Evolutionary conservation across 129 eudicot species (phyloP).

Genomic region (Ambrosia artemisiifolia): DNA sequence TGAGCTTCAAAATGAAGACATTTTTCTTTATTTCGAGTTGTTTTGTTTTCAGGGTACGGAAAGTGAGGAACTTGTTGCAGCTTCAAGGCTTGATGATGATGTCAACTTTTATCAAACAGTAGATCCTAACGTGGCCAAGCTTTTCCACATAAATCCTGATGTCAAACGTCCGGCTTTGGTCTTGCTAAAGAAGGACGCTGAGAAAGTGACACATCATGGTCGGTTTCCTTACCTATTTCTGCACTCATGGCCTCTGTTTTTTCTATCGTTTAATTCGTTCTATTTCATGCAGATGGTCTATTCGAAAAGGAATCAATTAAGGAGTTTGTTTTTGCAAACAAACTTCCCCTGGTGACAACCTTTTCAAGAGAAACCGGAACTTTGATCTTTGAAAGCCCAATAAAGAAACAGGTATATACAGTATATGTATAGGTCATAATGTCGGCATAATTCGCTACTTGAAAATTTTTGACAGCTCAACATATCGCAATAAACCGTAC

Average conservation of each 20-base stretch:
- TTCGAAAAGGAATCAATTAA: conserved; percentile 61
- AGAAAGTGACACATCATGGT: conserved; percentile 74
- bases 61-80: conserved; percentile 76
- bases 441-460: background rate
- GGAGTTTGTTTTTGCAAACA: conserved; percentile 76
- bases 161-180: conserved; percentile 72
- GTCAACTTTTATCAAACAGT: conserved; percentile 73
- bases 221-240: conserved; percentile 27
- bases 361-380: conserved; percentile 75
- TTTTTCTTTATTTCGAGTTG: conserved; percentile 2
- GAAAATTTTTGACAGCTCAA: background rate
- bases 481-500: background rate
- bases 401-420: conserved; percentile 66
- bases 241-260: background rate
- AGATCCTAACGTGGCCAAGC: conserved; percentile 72
- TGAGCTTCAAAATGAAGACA: background rate
- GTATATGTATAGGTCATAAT: conserved; percentile 1
- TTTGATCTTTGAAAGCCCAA: conserved; percentile 65
- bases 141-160: conserved; percentile 56
- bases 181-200: conserved; percentile 74
- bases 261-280: background rate
- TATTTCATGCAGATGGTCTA: conserved; percentile 52
- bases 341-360: conserved; percentile 78
- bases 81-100: conserved; percentile 80
- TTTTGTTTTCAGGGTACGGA: conserved; percentile 62